Evolutionary conservation across 139 green algal species (phyloP).

Genomic region (Chlamydomonas sp.): DNA sequence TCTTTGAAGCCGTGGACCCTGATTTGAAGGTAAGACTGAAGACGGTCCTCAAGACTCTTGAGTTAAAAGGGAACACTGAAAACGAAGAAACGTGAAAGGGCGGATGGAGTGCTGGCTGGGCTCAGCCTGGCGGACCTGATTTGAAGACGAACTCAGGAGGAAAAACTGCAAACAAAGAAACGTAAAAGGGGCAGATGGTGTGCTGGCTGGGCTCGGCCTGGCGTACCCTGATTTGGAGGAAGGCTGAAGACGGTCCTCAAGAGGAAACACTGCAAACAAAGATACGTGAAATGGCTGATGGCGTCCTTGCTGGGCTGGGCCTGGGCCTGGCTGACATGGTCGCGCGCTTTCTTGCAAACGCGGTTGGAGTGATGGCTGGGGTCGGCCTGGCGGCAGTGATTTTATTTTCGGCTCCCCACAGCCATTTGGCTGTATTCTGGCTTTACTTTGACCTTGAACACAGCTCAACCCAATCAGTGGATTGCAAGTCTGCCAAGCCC

Average conservation of each 20-base stretch:
- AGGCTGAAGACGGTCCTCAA: too few relatives aligned
- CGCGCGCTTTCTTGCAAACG: slow-evolving; percentile 89
- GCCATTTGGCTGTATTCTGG: slow-evolving; percentile 78
- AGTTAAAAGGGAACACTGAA: too few relatives aligned
- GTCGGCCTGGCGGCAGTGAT: slow-evolving; percentile 74
- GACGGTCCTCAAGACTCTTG: too few relatives aligned
- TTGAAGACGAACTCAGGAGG: too few relatives aligned
- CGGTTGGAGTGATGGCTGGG: slow-evolving; percentile 79
- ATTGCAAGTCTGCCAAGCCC: slow-evolving; percentile 80
- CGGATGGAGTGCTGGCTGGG: slow-evolving; percentile 80
- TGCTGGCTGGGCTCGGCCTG: slow-evolving; percentile 81
- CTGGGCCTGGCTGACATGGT: slow-evolving; percentile 9
- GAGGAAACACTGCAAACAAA: too few relatives aligned
- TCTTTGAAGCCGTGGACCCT: slow-evolving; percentile 77
- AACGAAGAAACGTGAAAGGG: too few relatives aligned
- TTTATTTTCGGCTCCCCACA: slow-evolving; percentile 57
- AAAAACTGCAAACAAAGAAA: too few relatives aligned
- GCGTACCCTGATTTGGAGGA: slow-evolving; percentile 74
- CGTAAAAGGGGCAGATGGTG: slow-evolving; percentile 81
- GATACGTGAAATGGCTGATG: slow-evolving; percentile 83
- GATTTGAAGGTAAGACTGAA: slow-evolving; percentile 54
- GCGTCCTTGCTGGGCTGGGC: slow-evolving; percentile 78
- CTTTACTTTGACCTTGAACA: slow-evolving; percentile 61
- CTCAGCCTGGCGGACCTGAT: slow-evolving; percentile 74
- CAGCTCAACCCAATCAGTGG: too few relatives aligned